These are phyloP conservation scores for Hypomyces perniciosus DNA, from an alignment of 2,329 filamentous ascomycete genomes.

Conservation along the genomic window DNA sequence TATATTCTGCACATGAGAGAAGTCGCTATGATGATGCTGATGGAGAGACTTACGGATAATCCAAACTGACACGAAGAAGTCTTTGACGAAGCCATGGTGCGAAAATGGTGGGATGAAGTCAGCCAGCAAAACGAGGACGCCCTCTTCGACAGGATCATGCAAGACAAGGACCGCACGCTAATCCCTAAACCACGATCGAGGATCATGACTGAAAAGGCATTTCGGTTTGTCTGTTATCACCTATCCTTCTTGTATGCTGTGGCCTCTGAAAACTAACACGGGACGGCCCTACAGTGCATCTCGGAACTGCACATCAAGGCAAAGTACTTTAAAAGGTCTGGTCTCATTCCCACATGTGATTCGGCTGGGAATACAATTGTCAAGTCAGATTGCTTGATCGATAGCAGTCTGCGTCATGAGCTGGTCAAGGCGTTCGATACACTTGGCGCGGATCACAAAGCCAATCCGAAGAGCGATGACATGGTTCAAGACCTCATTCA, in stretches of 20 bases:
- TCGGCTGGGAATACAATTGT: not conserved
- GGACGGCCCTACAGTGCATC: constrained; percentile 18
- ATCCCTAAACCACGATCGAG: constrained; percentile 8
- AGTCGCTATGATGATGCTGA: constrained; percentile 22
- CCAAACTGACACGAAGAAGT: constrained; percentile 23
- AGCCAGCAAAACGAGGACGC: constrained; percentile 6
- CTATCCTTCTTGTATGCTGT: not conserved
- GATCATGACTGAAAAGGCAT: constrained; percentile 21
- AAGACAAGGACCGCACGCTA: not conserved
- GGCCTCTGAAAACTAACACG: not conserved
- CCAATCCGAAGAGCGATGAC: constrained; percentile 39
- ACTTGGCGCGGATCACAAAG: constrained; percentile 5
- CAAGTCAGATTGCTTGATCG: constrained; percentile 8
- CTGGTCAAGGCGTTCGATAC: constrained; percentile 4
- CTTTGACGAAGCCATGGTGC: constrained; percentile 19
- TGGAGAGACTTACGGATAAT: constrained; percentile 24
- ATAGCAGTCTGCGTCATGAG: not conserved
- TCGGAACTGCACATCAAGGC: constrained; percentile 43
- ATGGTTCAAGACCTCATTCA: constrained; percentile 53
- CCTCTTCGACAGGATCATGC: constrained; percentile 11
- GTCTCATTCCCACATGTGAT: constrained; percentile 25
- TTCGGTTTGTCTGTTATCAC: constrained; percentile 26
- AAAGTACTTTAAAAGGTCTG: constrained; percentile 30
- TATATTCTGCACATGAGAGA: constrained; percentile 14
- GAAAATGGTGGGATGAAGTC: constrained; percentile 21